phyloP scores from a whole-genome alignment of 257 asterid species.

The Salvia splendens region DNA sequence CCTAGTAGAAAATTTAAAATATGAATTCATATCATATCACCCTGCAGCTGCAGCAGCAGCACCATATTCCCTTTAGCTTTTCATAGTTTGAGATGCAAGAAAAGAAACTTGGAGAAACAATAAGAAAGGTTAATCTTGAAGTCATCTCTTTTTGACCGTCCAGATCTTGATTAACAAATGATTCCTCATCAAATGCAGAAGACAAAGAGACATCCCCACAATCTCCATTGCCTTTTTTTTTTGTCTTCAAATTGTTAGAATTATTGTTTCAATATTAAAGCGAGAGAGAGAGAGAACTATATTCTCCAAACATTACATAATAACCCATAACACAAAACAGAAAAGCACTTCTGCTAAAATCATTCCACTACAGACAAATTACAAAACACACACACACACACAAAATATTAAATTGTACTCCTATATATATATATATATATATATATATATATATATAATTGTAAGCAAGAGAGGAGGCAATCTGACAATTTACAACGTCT shows the following conservation, averaged over 20 bases:
- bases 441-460: too few species aligned
- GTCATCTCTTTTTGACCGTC: constrained; percentile 28
- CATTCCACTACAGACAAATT: constrained; percentile 17
- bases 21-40: too few species aligned
- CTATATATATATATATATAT: too few species aligned
- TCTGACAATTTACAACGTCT: too few species aligned
- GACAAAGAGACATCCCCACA: constrained; percentile 29
- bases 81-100: not conserved
- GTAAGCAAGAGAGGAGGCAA: too few species aligned
- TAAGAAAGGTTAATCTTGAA: not conserved
- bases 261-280: constrained; percentile 13
- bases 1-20: not conserved
- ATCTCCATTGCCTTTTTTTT: not conserved
- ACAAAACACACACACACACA: not conserved
- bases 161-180: constrained; percentile 38
- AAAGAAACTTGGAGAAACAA: not conserved
- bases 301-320: not conserved
- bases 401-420: too few species aligned
- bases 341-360: constrained; percentile 19
- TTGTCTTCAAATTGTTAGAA: constrained; percentile 9
- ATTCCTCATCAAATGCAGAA: constrained; percentile 31
- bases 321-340: too few species aligned
- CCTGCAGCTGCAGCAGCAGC: too few species aligned
- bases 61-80: not conserved
- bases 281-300: not conserved